Base-by-base conservation (phyloP, 208 protist species). In the Porcisia hertigi region DNA sequence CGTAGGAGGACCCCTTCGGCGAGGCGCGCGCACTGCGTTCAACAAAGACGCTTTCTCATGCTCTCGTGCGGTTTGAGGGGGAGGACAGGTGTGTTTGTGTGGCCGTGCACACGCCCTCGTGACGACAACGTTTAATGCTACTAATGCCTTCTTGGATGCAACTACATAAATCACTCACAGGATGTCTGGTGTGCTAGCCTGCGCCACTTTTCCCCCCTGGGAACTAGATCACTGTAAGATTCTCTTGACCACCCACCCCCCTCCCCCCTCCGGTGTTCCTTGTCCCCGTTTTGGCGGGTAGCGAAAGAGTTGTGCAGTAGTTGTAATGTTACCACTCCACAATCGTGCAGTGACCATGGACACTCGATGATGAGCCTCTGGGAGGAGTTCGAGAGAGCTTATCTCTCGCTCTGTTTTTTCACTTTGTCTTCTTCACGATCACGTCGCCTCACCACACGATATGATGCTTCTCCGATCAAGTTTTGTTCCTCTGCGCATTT, bases 1-100 rank as follows among this genome's bases (percentile, higher is more conserved):
- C 93, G 77, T 97, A 92, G 39, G 45, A 18, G 52, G 52, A 45
- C 16, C 69, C 7, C 16, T 18, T 63, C 43, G 18, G 36, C 69
- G 11, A 30, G 14, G 53, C 36, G n/a, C 7, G 5, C 4, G 34
- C 59, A 25, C 62, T 66, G 62, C n/a, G 62, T 30, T 66, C 20
- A 7, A 66, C 39, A 49, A 3, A 43, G 23, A 12, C 4, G 34
- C 11, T 34, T 67, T 14, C 12, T 1, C 6, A 39, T 11, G 45
- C 9, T 25, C 6, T 65, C 36, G 12, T 45, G 6, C 41, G 3
- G 36, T 65, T 45, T 39, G 59, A 5, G 20, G 59, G 6, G 1
- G 59, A 18, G 59, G 20, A 14, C 23, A 41, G 30, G 12, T 64
- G 34, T 64, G 59, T 64, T 64, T 64, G 39, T 64, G 7, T 41